Base-by-base conservation (phyloP, 352 stramenopile species). In the Globisporangium okanoganense region DNA sequence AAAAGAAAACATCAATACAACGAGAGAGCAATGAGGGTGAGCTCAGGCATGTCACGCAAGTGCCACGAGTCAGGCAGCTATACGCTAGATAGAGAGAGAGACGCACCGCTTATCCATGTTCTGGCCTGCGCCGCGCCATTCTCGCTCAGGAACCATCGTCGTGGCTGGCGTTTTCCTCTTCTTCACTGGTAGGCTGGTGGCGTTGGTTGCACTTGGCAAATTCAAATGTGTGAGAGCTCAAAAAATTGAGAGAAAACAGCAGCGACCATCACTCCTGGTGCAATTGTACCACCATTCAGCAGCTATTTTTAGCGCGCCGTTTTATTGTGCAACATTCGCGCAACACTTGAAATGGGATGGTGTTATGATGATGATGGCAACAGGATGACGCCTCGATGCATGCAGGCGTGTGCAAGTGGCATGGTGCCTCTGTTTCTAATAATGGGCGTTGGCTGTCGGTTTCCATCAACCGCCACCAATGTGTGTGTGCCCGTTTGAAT, bases 91-190 rank as follows among this genome's bases (percentile, higher is more conserved):
- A 29, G 10, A 31, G 9, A 50, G 2, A 13, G 1, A n/a, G 5
- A 52, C 45, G 45, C 45, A 52, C 79, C 81, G 78, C 63, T 90
- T 90, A 72, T 90, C 81, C 75, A 90, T 87, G 60, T 88, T 90
- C 47, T 85, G 63, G 13, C 81, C 81, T 38, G 77, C 72, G 27
- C 61, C 67, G 27, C 81, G 76, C 78, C 78, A 90, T 73, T 88
- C 48, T 44, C 73, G 73, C 54, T 90, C 75, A 0, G 78, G 81
- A 8, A 90, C 77, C 81, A 90, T 90, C 24, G 24, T 52, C 40
- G 35, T 16, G 35, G 6, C 18, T 45, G 16, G 10, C 36, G 10
- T 18, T 14, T 43, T 43, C 36, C 1, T 10, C 40, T 45, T 22
- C 40, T 20, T 35, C 5, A 24, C 24, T 51, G 10, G 44, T 31